Evolutionary conservation across 1,284 basidiomycete genomes (phyloP), one percentile per base, ranked within the genome.

Genomic region (Ceratorhiza oryzae-sativae): DNA sequence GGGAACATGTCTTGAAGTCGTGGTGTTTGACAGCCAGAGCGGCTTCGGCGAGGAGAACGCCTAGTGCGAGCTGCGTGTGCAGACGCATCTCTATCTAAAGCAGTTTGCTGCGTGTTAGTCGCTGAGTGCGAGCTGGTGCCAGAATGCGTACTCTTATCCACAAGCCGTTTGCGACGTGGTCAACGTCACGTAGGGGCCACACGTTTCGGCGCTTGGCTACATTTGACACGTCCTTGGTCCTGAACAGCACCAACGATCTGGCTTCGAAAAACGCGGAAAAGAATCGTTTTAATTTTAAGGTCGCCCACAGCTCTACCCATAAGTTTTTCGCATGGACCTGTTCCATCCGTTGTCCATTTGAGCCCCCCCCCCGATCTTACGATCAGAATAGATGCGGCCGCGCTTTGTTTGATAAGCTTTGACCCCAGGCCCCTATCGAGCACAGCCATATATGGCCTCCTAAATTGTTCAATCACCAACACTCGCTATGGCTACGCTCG

Each of bases 1-100:
- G 93, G 20, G 86, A 85, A 79, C 95, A 97, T 74, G 88, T 93
- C 81, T 97, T 97, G 85, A 95, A 97, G 80, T 97, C 93, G 73
- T 90, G 86, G 46, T 84, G 79, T 77, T 85, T 85, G 72, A 84
- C 82, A 4, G 79, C 81, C 1, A 73, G 30, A 0, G 76, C 77
- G 6, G 70, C 34, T 49, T 71, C 59, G 20, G 72, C 70, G 25
- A 73, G 65, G 4, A 73, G 39, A 25, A 72, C 71, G 53, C 75
- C 49, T n/a, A 73, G 18, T 41, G 49, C 36, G 36, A 67, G 63
- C 51, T 67, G 63, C 49, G 63, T 67, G 63, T 48, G 15, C 32
- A 67, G n/a, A 55, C 49, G 63, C 63, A 67, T 67, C 42, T 67
- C 41, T 41, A 49, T 30, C 63, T 67, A 34, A 32, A 42, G n/a